Conservation (phyloP, 345 rosid genomes). For the Lepidium didymum region DNA sequence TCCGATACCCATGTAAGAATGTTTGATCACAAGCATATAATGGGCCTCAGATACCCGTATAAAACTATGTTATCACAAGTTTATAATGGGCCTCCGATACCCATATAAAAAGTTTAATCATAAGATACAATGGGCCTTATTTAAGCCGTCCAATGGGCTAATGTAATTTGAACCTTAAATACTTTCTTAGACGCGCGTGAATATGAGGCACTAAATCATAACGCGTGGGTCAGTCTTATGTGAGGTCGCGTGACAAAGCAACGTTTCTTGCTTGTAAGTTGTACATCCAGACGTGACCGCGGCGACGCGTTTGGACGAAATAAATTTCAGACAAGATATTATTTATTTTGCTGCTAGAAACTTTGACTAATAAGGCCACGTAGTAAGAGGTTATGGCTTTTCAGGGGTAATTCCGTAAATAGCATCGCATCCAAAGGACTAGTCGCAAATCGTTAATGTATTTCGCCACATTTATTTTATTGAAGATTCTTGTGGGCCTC, state of each 20-base stretch:
- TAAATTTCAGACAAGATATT: background rate
- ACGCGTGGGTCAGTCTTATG: background rate
- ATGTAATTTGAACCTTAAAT: background rate
- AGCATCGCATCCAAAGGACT: background rate
- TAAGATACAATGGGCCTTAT: background rate
- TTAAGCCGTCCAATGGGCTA: background rate
- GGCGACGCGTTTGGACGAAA: constrained; percentile 5
- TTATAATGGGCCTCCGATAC: too few relatives aligned
- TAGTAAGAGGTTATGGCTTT: background rate
- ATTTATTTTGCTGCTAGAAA: background rate
- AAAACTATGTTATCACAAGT: too few relatives aligned
- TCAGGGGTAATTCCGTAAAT: background rate
- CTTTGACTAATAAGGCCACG: constrained; percentile 14
- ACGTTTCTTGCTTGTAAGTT: constrained; percentile 9
- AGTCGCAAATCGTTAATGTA: background rate
- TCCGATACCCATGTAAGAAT: too few relatives aligned
- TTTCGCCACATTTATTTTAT: constrained; percentile 15
- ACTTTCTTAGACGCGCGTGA: background rate
- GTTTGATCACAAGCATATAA: too few relatives aligned
- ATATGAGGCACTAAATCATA: background rate
- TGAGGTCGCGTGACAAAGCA: background rate
- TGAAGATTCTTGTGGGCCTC: background rate
- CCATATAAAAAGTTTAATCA: too few relatives aligned
- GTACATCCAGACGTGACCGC: constrained; percentile 10
- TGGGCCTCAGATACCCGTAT: too few relatives aligned